Conservation (phyloP, 208 protist genomes). For the Leishmania arabica region DNA sequence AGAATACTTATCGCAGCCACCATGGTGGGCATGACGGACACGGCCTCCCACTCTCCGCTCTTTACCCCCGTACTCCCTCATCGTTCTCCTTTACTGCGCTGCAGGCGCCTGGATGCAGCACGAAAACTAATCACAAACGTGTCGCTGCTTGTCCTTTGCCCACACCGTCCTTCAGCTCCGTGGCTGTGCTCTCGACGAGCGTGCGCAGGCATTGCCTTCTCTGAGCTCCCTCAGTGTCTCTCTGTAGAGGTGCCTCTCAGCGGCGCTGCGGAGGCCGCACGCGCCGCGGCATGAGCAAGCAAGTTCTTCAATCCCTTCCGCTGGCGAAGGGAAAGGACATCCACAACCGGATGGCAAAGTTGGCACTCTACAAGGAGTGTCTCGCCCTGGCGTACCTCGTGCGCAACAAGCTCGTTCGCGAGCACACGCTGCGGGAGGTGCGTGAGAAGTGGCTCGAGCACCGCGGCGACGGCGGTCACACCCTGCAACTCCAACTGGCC, state of each 20-base stretch:
- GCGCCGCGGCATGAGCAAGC: slow-evolving; percentile 60
- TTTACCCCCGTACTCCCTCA: background rate
- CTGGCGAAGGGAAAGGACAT: slow-evolving; percentile 86
- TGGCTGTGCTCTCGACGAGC: background rate
- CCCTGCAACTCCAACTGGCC: slow-evolving; percentile 82
- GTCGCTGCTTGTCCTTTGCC: background rate
- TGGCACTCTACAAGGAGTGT: slow-evolving; percentile 89
- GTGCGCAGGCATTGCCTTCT: background rate
- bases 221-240: background rate
- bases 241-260: background rate
- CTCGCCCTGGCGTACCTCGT: slow-evolving; percentile 74
- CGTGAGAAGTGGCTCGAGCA: slow-evolving; percentile 79
- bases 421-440: slow-evolving; percentile 80
- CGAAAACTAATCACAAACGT: background rate
- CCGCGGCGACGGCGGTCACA: slow-evolving; percentile 78
- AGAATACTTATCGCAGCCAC: background rate
- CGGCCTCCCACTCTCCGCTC: background rate
- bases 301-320: slow-evolving; percentile 73
- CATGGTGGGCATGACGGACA: background rate
- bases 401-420: slow-evolving; percentile 60
- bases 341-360: slow-evolving; percentile 75
- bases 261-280: background rate
- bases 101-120: no score
- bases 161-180: background rate
- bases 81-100: background rate